A percentile compares a stretch with the other conserved stretches of the same genome.
phyloP scores from a whole-genome alignment of 148 eudicot genomes.

The Chenopodium formosanum region DNA sequence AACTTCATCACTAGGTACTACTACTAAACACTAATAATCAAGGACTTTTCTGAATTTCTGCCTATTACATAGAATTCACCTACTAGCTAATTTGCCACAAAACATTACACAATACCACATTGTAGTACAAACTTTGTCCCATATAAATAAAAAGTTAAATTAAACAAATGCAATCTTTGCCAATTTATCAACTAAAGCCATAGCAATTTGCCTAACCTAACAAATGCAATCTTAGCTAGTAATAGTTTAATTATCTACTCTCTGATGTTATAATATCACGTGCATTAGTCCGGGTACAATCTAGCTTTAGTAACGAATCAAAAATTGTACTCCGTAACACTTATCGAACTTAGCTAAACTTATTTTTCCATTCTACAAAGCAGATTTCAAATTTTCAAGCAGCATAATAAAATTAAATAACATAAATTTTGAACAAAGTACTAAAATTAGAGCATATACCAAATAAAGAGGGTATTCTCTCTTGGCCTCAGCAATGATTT shows the following conservation, averaged over 20 bases:
- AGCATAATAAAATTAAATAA: background rate
- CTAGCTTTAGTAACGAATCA: no score
- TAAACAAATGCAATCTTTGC: no score
- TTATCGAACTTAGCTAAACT: background rate
- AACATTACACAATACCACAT: no score
- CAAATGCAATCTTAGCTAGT: no score
- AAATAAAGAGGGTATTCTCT: conserved; percentile 59
- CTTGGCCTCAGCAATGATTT: conserved; percentile 62
- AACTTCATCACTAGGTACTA: background rate
- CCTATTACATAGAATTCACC: background rate
- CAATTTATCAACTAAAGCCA: no score
- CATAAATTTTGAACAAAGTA: background rate
- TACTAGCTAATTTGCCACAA: background rate
- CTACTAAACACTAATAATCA: background rate
- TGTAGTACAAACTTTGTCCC: background rate
- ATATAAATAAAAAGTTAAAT: no score
- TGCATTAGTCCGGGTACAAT: background rate
- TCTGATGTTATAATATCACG: no score
- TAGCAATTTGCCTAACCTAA: no score
- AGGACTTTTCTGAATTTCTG: background rate
- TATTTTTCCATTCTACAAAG: background rate
- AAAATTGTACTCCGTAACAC: background rate
- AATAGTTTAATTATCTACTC: no score
- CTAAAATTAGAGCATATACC: conserved; percentile 49
- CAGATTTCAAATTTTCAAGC: background rate